Evolutionary conservation across 306 rosid species (phyloP).

Genomic region (Lathyrus tuberosus): DNA sequence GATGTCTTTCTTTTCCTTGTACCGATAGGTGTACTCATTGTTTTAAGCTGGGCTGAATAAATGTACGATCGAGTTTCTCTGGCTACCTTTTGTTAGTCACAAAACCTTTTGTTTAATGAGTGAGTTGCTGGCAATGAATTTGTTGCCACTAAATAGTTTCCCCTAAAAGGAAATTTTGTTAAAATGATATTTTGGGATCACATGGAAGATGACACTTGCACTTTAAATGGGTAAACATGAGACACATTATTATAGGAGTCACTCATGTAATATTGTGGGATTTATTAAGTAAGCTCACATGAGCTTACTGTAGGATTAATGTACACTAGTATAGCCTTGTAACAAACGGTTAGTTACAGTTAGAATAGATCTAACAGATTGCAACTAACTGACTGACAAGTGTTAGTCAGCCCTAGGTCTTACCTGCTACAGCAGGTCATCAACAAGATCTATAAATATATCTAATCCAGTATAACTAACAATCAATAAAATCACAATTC

Average conservation of each 20-base stretch:
- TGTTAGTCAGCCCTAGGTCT: too few species aligned
- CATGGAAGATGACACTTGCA: background rate
- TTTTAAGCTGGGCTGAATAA: background rate
- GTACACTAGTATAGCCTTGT: too few species aligned
- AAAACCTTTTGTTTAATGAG: background rate
- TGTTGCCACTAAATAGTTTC: conserved; percentile 1
- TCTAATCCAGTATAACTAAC: too few species aligned
- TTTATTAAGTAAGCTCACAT: too few species aligned
- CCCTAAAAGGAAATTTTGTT: background rate
- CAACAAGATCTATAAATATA: too few species aligned
- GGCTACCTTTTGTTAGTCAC: background rate
- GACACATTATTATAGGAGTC: background rate
- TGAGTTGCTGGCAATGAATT: background rate
- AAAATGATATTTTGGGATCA: conserved; percentile 6
- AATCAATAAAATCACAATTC: too few species aligned
- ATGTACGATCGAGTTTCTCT: background rate
- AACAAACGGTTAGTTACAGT: too few species aligned
- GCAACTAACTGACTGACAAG: too few species aligned
- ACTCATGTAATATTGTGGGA: too few species aligned
- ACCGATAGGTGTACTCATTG: background rate
- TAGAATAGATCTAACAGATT: too few species aligned
- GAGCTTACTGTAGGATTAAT: too few species aligned
- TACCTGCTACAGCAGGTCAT: too few species aligned
- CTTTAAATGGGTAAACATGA: conserved; percentile 4
- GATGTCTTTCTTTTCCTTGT: conserved; percentile 3